Conservation (phyloP, 305 asterid species). For the Plantago coronopus region DNA sequence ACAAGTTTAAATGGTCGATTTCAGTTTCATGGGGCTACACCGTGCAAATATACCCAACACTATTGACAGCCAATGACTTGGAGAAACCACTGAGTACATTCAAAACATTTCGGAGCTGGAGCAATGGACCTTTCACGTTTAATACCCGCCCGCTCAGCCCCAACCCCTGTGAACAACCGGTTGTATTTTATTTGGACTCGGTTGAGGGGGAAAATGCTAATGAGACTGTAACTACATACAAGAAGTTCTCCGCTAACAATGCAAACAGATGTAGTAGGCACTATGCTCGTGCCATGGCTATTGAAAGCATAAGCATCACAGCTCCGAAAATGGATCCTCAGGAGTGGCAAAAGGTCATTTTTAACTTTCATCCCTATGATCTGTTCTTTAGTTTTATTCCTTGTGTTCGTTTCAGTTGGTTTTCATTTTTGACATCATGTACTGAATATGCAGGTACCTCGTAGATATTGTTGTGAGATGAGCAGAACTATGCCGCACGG, state of each 20-base stretch:
- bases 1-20: conserved; percentile 52
- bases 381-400: neutral
- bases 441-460: conserved; percentile 43
- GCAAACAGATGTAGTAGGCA: conserved; percentile 33
- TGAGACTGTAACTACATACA: conserved; percentile 44
- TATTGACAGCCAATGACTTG: conserved; percentile 49
- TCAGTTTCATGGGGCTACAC: conserved; percentile 84
- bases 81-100: conserved; percentile 71
- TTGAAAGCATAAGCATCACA: conserved; percentile 40
- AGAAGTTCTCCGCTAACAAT: conserved; percentile 17
- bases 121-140: conserved; percentile 70
- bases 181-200: conserved; percentile 41
- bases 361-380: too few species aligned
- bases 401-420: neutral
- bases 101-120: conserved; percentile 65
- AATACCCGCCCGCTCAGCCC: conserved; percentile 61
- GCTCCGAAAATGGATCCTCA: conserved; percentile 50
- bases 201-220: conserved; percentile 23
- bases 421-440: neutral
- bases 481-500: conserved; percentile 29
- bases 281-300: conserved; percentile 31
- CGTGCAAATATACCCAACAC: conserved; percentile 56
- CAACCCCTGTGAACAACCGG: conserved; percentile 54
- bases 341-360: conserved; percentile 38
- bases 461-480: conserved; percentile 65